phyloP scores from a whole-genome alignment of 1,284 basidiomycete genomes.

The Volvariella surrecta region DNA sequence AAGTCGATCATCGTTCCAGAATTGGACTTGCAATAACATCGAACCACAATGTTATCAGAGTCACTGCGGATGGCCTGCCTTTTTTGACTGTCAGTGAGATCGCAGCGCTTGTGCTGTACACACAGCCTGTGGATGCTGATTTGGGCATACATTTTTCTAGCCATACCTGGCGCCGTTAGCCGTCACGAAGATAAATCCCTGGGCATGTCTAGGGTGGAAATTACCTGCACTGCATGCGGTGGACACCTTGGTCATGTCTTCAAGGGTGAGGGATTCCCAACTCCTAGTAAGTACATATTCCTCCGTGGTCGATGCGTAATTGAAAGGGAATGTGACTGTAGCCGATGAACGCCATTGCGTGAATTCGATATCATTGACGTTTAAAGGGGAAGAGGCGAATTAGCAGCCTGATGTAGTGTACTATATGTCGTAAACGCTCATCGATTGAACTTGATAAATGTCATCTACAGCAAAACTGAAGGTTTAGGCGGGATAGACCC shows the following conservation, averaged over 20 bases:
- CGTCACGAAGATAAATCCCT: conserved; percentile 53
- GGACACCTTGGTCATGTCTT: conserved; percentile 94
- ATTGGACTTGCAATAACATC: background rate
- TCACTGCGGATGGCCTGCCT: conserved; percentile 96
- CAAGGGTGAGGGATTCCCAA: conserved; percentile 77
- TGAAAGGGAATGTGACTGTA: conserved; percentile 16
- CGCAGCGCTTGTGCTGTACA: no score
- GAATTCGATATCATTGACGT: conserved; percentile 83
- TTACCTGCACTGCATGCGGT: conserved; percentile 78
- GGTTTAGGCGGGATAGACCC: no score
- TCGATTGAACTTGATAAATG: background rate
- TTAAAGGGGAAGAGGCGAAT: conserved; percentile 48
- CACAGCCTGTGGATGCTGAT: no score
- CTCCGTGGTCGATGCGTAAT: conserved; percentile 14
- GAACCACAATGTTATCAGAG: conserved; percentile 35
- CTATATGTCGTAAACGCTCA: no score
- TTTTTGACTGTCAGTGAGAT: conserved; percentile 68
- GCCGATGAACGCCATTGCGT: conserved; percentile 87
- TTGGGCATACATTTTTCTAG: conserved; percentile 25
- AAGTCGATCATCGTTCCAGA: conserved; percentile 12
- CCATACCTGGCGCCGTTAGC: conserved; percentile 85
- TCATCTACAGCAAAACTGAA: no score
- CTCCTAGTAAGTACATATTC: conserved; percentile 50
- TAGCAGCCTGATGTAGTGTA: background rate
- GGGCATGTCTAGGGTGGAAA: conserved; percentile 64